Evolutionary conservation across 208 protist species (phyloP), one percentile per base, ranked within the genome.

Genomic region (Leptomonas seymouri): DNA sequence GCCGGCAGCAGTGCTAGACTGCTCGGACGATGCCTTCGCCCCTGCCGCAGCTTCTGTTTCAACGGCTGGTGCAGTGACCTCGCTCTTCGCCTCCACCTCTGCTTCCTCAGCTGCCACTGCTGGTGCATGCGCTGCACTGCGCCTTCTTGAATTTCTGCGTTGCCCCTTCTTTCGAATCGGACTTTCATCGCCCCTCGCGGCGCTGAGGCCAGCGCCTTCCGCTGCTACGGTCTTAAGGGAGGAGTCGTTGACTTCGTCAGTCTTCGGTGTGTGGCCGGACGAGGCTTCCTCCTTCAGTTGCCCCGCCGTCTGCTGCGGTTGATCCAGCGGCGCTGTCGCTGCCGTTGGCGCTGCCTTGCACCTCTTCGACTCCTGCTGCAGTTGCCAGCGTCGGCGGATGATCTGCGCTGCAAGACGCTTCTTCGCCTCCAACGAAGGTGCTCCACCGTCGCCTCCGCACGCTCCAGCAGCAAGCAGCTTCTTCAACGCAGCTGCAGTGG

Each of bases 371-470:
- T 58, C 50, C 51, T 63, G 71, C 63, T 76, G 71, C 48, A 71
- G 63, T 63, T 71, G 71, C 71, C 71, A 76, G 12, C 71, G 71
- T 3, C 63, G 62, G 1, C 71, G 71, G 9, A 76, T 61, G 15
- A 71, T 67, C 42, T 71, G 54, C 62, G 71, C 71, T 1, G 64
- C 55, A 5, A 76, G 57, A 0, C 27, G 55, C 42, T 66, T 63
- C 27, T 76, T 70, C 28, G 46, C 48, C 2, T 55, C 64, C 7
- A 76, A 56, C 12, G 71, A 48, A 0, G 62, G 21, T 12, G 39
- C 16, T 8, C 42, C 54, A 41, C 50, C 31, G 21, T 50, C 30
- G n/a, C 21, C 21, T 16, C 59, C n/a, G 36, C 49, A 21, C 28
- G 20, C 28, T 7, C 18, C 54, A 3, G 56, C 23, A 8, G 56